Percentiles rank a stretch among this genome's conserved stretches.
These are phyloP conservation scores for Calonectria hawksworthii DNA, from an alignment of 2,329 filamentous ascomycete species.

Conservation along the genomic window DNA sequence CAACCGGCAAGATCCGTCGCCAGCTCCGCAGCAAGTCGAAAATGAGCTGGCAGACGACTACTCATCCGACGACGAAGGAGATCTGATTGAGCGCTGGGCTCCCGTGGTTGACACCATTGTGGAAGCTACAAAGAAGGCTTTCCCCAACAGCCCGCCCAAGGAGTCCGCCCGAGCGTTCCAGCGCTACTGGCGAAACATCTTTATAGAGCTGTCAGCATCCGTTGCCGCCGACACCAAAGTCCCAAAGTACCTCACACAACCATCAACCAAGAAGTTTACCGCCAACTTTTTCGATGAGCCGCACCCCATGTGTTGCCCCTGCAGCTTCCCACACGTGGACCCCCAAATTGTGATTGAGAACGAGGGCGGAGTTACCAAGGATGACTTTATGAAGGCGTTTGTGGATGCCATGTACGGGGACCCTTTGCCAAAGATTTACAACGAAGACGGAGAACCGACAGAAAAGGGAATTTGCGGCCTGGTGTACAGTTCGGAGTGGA, in stretches of 20 bases:
- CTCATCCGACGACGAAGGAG: not conserved
- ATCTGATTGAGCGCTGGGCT: conserved; percentile 18
- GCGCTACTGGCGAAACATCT: conserved; percentile 23
- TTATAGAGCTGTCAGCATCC: not conserved
- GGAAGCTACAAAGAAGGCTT: conserved; percentile 7
- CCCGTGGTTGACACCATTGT: not conserved
- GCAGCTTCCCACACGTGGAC: conserved; percentile 13
- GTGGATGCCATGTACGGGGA: conserved; percentile 19
- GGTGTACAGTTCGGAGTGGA: conserved; percentile 9
- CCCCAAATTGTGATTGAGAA: conserved; percentile 18
- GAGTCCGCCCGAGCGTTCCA: conserved; percentile 7
- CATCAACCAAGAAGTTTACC: conserved; percentile 9
- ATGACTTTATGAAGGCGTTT: conserved; percentile 14
- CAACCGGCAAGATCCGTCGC: not conserved
- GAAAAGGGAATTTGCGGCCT: not conserved
- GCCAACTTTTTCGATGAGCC: conserved; percentile 12
- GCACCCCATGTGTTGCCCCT: conserved; percentile 2
- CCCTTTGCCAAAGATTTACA: conserved; percentile 3
- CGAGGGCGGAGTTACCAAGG: conserved; percentile 22
- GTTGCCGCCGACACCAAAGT: not conserved
- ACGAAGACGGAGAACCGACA: not conserved
- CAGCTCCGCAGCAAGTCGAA: not conserved
- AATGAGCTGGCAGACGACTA: not conserved
- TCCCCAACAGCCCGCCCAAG: conserved; percentile 9
- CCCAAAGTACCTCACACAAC: conserved; percentile 16